Base-by-base conservation (phyloP, 345 rosid species). In the Salix dunnii region DNA sequence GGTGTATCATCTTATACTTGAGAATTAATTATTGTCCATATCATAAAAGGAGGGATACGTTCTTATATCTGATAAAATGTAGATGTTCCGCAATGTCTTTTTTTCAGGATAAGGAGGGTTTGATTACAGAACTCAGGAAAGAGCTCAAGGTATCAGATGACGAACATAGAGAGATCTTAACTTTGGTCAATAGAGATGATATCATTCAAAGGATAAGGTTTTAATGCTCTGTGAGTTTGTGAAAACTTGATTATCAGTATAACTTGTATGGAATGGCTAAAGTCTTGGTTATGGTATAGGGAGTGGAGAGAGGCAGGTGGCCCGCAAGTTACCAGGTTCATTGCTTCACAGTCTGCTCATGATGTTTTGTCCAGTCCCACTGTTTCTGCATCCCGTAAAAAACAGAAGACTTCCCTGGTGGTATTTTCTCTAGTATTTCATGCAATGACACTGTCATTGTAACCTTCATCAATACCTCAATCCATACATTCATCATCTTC, bases 141-240 rank as follows among this genome's bases (percentile, higher is more conserved):
- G 98, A 93, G 82, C 84, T 96, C 40, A 89, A 97, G 83, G 97
- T 96, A 23, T 96, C 99, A 65, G 97, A 96, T 82, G 99, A 92
- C 63, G 97, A 96, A 81, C 99, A 96, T 84, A 89, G 99, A 81
- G 96, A 93, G 79, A 92, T 93, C 74, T 82, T 96, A 66, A 78
- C 90, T 40, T 89, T 81, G 86, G 98, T 96, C 83, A 89, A 93
- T 81, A 85, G 88, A 67, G 99, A 96, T 71, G 98, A 96, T 53
- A 83, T 91, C 71, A 90, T 96, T 83, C 87, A 73, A 63, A 88
- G 86, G 76, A 93, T 96, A 80, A 96, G 98, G 99, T 93, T 76
- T 46, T 83, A 73, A 55, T 78, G 73, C 84, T 68, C 82, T 51
- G 40, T 66, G 80, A 67, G 72, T 33, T n/a, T 62, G n/a, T n/a